Evolutionary conservation across 73 alveolate species (phyloP), one percentile per base, ranked within the genome.

Genomic region (Uronychia binucleata): DNA sequence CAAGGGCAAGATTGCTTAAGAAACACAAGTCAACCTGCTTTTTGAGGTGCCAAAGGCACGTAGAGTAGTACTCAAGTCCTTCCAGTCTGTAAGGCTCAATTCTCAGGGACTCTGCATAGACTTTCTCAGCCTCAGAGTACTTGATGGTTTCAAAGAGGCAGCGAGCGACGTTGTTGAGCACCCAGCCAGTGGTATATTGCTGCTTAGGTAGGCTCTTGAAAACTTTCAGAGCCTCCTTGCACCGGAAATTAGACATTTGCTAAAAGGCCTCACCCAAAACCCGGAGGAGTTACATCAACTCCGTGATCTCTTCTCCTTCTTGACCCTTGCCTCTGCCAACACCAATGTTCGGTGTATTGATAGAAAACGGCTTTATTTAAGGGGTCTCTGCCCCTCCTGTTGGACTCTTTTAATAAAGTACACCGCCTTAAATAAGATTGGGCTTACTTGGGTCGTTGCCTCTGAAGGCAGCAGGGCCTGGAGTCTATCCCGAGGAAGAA

Each of bases 11-110:
- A 84, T 96, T 92, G 32, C 97, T 95, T 58, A 96, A 83, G 67
- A 94, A 93, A 83, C 99, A 95, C 74, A 97, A 91, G 76, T 96
- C 98, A 31, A 96, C 96, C 94, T 97, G 94, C 86, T 97, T 97
- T 88, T 94, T 97, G 57, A 97, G 82, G 77, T 97, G 99, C 99
- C 99, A 97, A 84, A 97, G 87, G 75, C 98, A 94, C 32, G 98
- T 94, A 1, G 99, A 97, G 90, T 96, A 97, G 83, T 96, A 95
- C 80, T 97, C 99, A 59, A 97, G 88, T 0, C 99, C 99, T 74
- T 97, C 98, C 32, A 97, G 83, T 75, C 97, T 86, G 80, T 97
- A 94, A 25, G 99, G 99, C 79, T 97, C 99, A 34, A 94, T 88
- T 58, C 90, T 74, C 81, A 88, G 83, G 81, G 94, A 92, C 88